Evolutionary conservation across 176 grass and related monocot species (phyloP).

Genomic region (Carex parvula): DNA sequence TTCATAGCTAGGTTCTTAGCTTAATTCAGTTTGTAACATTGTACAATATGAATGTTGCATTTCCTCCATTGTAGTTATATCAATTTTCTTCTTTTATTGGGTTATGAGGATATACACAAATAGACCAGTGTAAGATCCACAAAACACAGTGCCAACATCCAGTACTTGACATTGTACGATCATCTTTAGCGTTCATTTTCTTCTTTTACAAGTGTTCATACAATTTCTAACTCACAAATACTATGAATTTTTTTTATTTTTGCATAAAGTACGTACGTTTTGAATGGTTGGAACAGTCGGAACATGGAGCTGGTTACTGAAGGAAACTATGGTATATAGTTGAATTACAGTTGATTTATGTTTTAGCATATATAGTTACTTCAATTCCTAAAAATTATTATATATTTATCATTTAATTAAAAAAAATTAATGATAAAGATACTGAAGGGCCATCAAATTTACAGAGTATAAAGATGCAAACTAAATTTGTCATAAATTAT

Average conservation of each 20-base stretch:
- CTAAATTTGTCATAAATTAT: not conserved
- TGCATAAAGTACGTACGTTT: not conserved
- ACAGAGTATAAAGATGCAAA: not conserved
- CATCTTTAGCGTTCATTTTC: no score
- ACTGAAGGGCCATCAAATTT: not conserved
- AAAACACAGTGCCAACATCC: not conserved
- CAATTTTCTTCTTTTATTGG: not conserved
- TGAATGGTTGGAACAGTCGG: not conserved
- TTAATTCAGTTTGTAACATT: not conserved
- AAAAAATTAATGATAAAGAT: not conserved
- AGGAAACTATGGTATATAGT: not conserved
- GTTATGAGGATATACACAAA: not conserved
- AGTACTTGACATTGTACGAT: not conserved
- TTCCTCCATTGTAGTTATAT: not conserved
- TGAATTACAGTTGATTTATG: not conserved
- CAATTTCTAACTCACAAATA: not conserved
- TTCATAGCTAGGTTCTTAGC: constrained; percentile 5
- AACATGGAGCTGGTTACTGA: not conserved
- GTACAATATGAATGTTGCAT: not conserved
- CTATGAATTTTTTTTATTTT: not conserved
- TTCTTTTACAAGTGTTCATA: not conserved
- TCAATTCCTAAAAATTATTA: not conserved
- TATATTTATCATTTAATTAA: not conserved
- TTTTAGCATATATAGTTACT: not conserved
- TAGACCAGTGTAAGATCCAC: not conserved